These are phyloP conservation scores for Piromyces finnis DNA, from an alignment of 192 early-diverging fungal genomes.

Conservation along the genomic window DNA sequence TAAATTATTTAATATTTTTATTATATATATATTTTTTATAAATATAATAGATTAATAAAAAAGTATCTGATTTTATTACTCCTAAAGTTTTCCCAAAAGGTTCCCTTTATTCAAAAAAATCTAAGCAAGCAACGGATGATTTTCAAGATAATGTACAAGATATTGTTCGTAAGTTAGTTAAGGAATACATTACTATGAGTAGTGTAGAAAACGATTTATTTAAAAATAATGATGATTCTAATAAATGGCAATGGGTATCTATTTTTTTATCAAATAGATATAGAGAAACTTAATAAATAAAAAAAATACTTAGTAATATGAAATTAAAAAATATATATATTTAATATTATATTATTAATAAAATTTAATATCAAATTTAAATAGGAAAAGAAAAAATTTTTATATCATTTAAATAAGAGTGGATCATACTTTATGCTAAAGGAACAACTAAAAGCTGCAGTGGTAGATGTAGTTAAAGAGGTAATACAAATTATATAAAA, in stretches of 20 bases:
- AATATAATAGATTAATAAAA: slow-evolving; percentile 24
- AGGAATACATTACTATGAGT: slow-evolving; percentile 12
- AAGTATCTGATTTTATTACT: slow-evolving; percentile 32
- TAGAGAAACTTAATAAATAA: background rate
- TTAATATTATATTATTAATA: background rate
- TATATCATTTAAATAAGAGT: slow-evolving; percentile 37
- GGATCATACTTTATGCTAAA: slow-evolving; percentile 38
- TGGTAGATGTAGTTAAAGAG: slow-evolving; percentile 34
- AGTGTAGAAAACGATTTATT: background rate
- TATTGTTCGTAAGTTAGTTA: slow-evolving; percentile 21
- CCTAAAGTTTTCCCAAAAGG: slow-evolving; percentile 16
- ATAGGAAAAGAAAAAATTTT: slow-evolving; percentile 27
- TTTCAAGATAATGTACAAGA: slow-evolving; percentile 24
- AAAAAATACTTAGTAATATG: background rate
- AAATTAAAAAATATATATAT: slow-evolving; percentile 2
- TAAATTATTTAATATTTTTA: background rate
- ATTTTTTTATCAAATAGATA: too few relatives aligned
- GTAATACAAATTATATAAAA: slow-evolving; percentile 1
- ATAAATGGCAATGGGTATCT: background rate
- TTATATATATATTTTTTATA: background rate
- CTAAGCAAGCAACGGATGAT: slow-evolving; percentile 23
- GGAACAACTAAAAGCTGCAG: slow-evolving; percentile 30
- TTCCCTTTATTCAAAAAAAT: slow-evolving; percentile 18
- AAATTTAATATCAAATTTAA: too few relatives aligned
- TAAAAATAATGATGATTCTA: background rate